These are phyloP conservation scores for Aegilops bicornis DNA, from an alignment of 176 grass and related monocot species.

Conservation along the genomic window DNA sequence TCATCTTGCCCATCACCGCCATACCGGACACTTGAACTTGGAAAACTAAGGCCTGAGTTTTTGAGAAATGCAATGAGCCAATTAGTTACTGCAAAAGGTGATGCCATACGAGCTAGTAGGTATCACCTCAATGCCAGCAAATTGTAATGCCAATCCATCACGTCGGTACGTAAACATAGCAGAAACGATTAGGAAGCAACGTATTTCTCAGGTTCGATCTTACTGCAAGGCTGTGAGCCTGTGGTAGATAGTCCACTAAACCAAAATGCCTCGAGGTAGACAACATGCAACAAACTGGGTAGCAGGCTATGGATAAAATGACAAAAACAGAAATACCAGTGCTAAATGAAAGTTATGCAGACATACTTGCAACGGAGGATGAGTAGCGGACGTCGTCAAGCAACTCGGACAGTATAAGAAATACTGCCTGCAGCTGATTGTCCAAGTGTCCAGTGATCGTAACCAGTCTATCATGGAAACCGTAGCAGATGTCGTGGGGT, in stretches of 20 bases:
- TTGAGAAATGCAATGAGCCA: not conserved
- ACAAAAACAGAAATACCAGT: not conserved
- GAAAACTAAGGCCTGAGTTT: not conserved
- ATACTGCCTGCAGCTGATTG: not conserved
- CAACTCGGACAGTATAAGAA: not conserved
- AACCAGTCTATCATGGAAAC: not conserved
- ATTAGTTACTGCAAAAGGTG: not conserved
- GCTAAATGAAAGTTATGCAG: not conserved
- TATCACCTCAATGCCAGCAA: not conserved
- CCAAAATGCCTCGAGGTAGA: not conserved
- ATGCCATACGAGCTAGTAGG: not conserved
- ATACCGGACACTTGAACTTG: not conserved
- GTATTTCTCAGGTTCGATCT: not conserved
- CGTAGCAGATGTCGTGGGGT: not conserved
- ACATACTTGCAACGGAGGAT: not conserved
- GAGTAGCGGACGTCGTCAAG: not conserved
- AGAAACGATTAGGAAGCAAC: not conserved
- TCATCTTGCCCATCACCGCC: not conserved
- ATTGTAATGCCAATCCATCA: not conserved
- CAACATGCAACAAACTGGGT: not conserved
- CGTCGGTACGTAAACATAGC: not conserved
- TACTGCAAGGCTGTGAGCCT: not conserved
- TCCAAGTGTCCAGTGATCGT: constrained; percentile 8
- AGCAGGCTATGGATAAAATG: not conserved
- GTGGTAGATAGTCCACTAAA: not conserved